Evolutionary conservation across 1,139 yeast genomes (phyloP).

Genomic region (Arxiozyma bovina): DNA sequence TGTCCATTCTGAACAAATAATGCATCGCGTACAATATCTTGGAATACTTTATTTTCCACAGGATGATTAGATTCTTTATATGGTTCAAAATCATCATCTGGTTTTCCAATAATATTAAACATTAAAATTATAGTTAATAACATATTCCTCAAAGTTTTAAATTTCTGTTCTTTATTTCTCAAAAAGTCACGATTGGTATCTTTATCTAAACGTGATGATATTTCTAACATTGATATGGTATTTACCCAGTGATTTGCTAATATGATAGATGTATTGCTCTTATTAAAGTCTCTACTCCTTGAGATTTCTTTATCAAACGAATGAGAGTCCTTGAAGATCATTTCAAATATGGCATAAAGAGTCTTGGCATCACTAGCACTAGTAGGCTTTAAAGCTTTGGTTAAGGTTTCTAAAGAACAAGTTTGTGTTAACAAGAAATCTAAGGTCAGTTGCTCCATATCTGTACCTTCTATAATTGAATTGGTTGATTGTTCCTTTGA

Average conservation of each 20-base stretch:
- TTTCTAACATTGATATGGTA: conserved; percentile 50
- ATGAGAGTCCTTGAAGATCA: conserved; percentile 16
- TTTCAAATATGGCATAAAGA: conserved; percentile 15
- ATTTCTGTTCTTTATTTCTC: conserved; percentile 30
- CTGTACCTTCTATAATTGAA: conserved; percentile 7
- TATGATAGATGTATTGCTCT: conserved; percentile 15
- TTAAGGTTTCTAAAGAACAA: conserved; percentile 10
- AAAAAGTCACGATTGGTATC: conserved; percentile 34
- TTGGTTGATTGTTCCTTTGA: not conserved
- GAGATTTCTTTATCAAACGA: conserved; percentile 20
- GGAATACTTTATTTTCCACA: conserved; percentile 23
- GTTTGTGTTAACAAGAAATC: conserved; percentile 9
- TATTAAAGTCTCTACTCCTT: conserved; percentile 12
- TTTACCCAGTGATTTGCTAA: conserved; percentile 40
- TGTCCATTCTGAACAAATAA: not conserved
- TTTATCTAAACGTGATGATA: conserved; percentile 41
- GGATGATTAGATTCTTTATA: not conserved
- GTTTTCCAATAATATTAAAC: conserved; percentile 18
- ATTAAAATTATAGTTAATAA: conserved; percentile 32
- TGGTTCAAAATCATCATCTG: conserved; percentile 14
- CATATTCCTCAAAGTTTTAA: conserved; percentile 28
- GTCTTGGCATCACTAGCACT: conserved; percentile 12
- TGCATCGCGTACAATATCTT: conserved; percentile 17
- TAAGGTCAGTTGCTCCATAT: conserved; percentile 5
- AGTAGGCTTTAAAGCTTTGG: conserved; percentile 12